Conservation (phyloP, 148 eudicot genomes). For the Heliosperma pusillum region DNA sequence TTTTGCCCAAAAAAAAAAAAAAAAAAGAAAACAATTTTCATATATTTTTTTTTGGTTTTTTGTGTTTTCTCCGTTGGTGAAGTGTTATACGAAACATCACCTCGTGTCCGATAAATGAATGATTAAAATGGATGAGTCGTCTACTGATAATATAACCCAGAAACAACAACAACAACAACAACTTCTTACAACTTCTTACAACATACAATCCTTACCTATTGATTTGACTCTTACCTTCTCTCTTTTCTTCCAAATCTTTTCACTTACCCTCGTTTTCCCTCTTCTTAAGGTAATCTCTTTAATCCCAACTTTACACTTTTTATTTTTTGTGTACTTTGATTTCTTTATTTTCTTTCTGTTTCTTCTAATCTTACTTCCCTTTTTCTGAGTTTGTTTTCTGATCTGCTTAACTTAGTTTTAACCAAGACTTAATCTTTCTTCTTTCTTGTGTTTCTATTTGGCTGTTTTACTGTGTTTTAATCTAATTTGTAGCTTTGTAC, state of each 20-base stretch:
- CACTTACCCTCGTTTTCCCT: background rate
- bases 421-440: background rate
- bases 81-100: background rate
- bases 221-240: conserved; percentile 14
- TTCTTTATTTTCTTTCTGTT: background rate
- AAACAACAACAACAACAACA: background rate
- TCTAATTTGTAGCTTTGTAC: background rate
- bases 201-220: background rate
- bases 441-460: background rate
- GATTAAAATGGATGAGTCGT: background rate
- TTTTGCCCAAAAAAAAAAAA: too few relatives aligned
- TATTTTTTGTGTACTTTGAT: background rate
- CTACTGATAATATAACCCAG: background rate
- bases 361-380: background rate
- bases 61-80: background rate
- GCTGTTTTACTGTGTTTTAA: background rate
- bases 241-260: background rate
- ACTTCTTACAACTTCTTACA: too few relatives aligned
- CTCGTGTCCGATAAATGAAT: background rate
- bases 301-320: background rate
- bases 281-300: background rate
- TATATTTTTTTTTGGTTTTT: too few relatives aligned
- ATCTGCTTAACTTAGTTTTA: conserved; percentile 1
- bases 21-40: too few relatives aligned
- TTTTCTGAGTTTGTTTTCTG: background rate